Evolutionary conservation across 208 protist genomes (phyloP).

Genomic region (Tritrichomonas musculus): DNA sequence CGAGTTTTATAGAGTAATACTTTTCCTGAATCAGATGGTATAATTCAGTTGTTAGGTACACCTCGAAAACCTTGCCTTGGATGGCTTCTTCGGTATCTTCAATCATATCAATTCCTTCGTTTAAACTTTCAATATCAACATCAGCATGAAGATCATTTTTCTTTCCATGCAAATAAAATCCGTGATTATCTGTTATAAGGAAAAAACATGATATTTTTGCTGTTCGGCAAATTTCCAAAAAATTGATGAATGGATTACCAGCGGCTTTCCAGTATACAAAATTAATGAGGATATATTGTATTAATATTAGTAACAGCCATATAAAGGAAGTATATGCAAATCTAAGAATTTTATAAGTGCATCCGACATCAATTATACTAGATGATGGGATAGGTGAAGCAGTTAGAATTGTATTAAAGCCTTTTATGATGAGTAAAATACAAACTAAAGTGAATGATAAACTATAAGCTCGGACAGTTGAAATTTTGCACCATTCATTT

Average conservation of each 20-base stretch:
- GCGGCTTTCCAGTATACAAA: background rate
- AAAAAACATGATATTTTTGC: background rate
- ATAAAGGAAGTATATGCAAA: background rate
- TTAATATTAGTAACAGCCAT: background rate
- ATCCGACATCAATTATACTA: background rate
- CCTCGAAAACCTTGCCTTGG: background rate
- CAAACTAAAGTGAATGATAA: background rate
- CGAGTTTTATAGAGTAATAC: background rate
- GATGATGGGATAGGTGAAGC: background rate
- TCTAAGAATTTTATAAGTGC: background rate
- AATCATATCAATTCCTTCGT: background rate
- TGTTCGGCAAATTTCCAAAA: background rate
- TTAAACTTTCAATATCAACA: background rate
- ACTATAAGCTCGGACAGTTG: background rate
- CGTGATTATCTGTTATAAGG: background rate
- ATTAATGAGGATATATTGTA: background rate
- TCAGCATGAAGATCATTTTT: background rate
- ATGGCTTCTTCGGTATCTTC: background rate
- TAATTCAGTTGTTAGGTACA: background rate
- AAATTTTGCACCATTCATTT: background rate
- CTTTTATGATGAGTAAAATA: background rate
- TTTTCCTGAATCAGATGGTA: background rate
- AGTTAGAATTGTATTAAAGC: background rate
- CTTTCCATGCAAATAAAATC: background rate
- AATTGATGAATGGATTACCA: background rate